Base-by-base conservation (phyloP, 495 filamentous ascomycete species). In the Trichoderma virens region DNA sequence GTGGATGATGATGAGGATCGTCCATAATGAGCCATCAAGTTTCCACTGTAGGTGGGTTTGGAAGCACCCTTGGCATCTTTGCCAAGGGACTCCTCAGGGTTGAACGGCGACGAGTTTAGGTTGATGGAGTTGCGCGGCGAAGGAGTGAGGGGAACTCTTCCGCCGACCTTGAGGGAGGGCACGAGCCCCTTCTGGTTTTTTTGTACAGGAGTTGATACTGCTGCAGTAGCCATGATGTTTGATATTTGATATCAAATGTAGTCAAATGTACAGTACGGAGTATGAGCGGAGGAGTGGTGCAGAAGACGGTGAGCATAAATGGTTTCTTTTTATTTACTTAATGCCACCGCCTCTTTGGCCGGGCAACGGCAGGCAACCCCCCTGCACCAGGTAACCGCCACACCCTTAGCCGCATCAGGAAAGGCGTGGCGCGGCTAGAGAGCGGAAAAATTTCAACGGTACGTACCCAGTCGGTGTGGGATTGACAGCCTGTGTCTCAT, bases 81-180 rank as follows among this genome's bases (percentile, higher is more conserved):
- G n/a, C n/a, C n/a, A n/a, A n/a, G n/a, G n/a, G n/a, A n/a, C n/a
- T n/a, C 82, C 65, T 89, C 87, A 32, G 94, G 90, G 2, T 91
- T 94, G 75, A 90, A 92, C 2, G 91, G 91, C 41, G 89, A 90
- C 6, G 84, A 80, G 70, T 84, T 74, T 65, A 79, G 65, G 70
- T 85, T 87, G 31, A 79, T 71, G 9, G 80, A 73, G 62, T 79
- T 77, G 27, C 88, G 86, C 47, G 94, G 95, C 3, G 94, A 97
- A 14, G 94, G 95, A 0, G 94, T 97, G 69, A 97, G 78, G 66
- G 93, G 92, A 84, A 96, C 91, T 61, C 95, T 90, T 71, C 93
- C 92, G 73, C 93, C 93, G 70, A 92, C 94, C 70, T 92, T 93
- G 74, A 90, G 91, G 67, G 89, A 85, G 65, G 90, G 93, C 80